Base-by-base conservation (phyloP, 163 green algal species). In the Volvox carteri region DNA sequence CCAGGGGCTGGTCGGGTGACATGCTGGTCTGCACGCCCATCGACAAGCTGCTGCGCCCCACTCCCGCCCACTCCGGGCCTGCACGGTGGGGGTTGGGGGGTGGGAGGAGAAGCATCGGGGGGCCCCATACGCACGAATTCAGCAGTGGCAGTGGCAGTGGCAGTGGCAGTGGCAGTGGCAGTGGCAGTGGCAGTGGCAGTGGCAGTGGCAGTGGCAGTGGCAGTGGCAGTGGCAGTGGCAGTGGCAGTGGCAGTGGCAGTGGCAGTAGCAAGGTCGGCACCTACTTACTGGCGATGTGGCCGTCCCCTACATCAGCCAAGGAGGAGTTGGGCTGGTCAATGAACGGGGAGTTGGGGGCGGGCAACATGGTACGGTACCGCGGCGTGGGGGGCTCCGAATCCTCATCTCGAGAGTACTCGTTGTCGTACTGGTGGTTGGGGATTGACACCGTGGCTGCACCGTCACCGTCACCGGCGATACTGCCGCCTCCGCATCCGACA, bases 21-120 rank as follows among this genome's bases (percentile, higher is more conserved):
- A 88, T 88, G 68, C 50, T 75, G 48, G 83, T 88, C 68, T 88
- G 83, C 16, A 67, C 81, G 35, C 48, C 68, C 46, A 88, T 2
- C 2, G 83, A 88, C 23, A 88, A 67, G 6, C 25, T 62, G 25
- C 7, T 48, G 35, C 67, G 68, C 4, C 68, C 83, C 14, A 42
- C 48, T 30, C 83, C 83, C 23, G n/a, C 48, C 83, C 83, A 88
- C 25, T 88, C 83, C 4, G 83, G 18, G 21, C 68, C 83, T 88
- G 68, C 1, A 48, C 28, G 19, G n/a, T n/a, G n/a, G n/a, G n/a
- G n/a, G n/a, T n/a, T n/a, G n/a, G n/a, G n/a, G n/a, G n/a, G n/a
- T n/a, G n/a, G n/a, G n/a, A n/a, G n/a, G n/a, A n/a, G n/a, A n/a
- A n/a, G n/a, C n/a, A n/a, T n/a, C n/a, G n/a, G n/a, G n/a, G n/a